Percentiles rank a stretch among this genome's conserved stretches.
These are phyloP conservation scores for Penicillium crustosum DNA, from an alignment of 2,329 filamentous ascomycete genomes.

Conservation along the genomic window DNA sequence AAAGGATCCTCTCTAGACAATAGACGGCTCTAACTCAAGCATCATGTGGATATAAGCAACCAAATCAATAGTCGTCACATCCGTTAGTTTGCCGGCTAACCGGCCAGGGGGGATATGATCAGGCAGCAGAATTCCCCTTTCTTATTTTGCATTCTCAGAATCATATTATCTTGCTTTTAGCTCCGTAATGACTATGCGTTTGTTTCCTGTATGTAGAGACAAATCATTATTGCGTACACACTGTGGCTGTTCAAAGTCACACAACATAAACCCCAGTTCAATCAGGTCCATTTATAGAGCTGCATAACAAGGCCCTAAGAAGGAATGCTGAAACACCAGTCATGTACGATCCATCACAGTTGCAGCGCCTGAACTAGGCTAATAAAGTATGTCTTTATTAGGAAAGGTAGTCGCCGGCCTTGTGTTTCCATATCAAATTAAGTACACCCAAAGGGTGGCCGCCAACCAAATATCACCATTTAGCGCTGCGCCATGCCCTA, in stretches of 20 bases:
- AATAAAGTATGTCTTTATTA: not conserved
- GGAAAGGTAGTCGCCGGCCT: not conserved
- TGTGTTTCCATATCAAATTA: not conserved
- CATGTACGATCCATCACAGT: conserved; percentile 8
- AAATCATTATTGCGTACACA: not conserved
- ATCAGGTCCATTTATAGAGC: not conserved
- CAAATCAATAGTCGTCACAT: not conserved
- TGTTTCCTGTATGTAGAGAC: not conserved
- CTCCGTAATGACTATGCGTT: not conserved
- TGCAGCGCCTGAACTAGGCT: not conserved
- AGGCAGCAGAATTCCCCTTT: not conserved
- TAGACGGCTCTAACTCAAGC: not conserved
- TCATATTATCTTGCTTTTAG: not conserved
- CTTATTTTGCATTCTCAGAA: not conserved
- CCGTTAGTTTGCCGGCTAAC: not conserved
- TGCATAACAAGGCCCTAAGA: not conserved
- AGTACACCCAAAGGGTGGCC: not conserved
- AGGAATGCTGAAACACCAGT: not conserved
- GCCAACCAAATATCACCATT: conserved; percentile 1
- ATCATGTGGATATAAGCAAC: not conserved
- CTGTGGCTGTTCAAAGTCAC: not conserved
- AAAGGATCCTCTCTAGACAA: no score
- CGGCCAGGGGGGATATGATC: not conserved
- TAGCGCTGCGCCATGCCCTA: conserved; percentile 3
- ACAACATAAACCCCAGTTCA: not conserved